Base-by-base conservation (phyloP, 495 filamentous ascomycete species). In the Amniculicola lignicola region DNA sequence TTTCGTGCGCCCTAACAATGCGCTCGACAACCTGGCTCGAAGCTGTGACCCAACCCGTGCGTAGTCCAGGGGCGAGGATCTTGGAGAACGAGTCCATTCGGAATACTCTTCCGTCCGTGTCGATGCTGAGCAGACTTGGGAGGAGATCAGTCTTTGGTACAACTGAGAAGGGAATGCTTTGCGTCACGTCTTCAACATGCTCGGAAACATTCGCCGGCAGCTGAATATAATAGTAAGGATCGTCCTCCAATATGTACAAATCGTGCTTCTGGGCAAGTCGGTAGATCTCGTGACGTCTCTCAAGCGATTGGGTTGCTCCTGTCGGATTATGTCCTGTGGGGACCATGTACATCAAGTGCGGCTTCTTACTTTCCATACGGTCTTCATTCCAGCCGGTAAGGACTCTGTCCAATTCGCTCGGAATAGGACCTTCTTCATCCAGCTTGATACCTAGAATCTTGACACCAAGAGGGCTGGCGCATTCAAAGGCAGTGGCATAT, bases 281-380 rank as follows among this genome's bases (percentile, higher is more conserved):
- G 69, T 92, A 92, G 16, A 93, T 74, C 23, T 77, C 84, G 35
- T 75, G 67, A 31, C 88, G 72, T 35, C 89, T 79, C 66, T 77
- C 66, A 40, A 64, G 66, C 1, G 79, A 73, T 68, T 87, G 84
- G 18, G 89, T 92, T 29, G 87, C 81, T 6, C 89, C 89, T 0
- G 88, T 90, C 1, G 89, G 89, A 67, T 94, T 94, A 71, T 91
- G 87, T 3, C 89, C 89, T 2, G 83, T 80, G 6, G 85, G 85
- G 27, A 88, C 78, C 1, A 59, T 60, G 45, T 69, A 69, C 11
- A 69, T 25, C 5, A 69, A 3, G n/a, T 12, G n/a, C 7, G 67
- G 67, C 36, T 66, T 67, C 12, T 43, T 41, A 11, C 44, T 33
- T 48, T 19, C 27, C 19, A 58, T 58, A 16, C 29, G 25, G 0